Evolutionary conservation across 2,329 filamentous ascomycete species (phyloP).

Genomic region (Myriosclerotinia curreyana): DNA sequence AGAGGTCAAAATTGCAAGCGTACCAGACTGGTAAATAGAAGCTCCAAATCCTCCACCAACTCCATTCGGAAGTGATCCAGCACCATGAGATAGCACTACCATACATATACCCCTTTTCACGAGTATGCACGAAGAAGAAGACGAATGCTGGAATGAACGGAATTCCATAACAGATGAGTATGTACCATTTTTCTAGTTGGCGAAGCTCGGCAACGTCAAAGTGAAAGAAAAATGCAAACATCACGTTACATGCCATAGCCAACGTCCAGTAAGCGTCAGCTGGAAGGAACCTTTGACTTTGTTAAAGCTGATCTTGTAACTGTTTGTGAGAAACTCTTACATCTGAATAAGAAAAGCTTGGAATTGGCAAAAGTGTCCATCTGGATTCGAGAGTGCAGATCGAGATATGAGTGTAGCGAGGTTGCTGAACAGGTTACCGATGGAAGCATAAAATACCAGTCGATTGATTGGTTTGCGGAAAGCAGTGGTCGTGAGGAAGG

Average conservation of each 20-base stretch:
- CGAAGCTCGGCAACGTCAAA: conserved; percentile 64
- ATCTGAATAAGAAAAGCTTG: conserved; percentile 81
- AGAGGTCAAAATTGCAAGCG: background rate
- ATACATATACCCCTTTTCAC: conserved; percentile 59
- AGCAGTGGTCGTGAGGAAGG: conserved; percentile 47
- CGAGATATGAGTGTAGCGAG: conserved; percentile 50
- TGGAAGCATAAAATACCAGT: conserved; percentile 56
- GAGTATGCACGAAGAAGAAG: conserved; percentile 62
- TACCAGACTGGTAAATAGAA: conserved; percentile 72
- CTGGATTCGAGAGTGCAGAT: conserved; percentile 27
- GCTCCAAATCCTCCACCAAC: conserved; percentile 67
- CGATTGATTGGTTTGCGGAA: conserved; percentile 59
- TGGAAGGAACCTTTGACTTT: conserved; percentile 63
- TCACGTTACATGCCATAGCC: conserved; percentile 81
- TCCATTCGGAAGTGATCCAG: conserved; percentile 67
- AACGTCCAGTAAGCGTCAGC: conserved; percentile 75
- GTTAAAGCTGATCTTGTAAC: background rate
- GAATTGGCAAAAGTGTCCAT: conserved; percentile 54
- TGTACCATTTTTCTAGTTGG: conserved; percentile 67
- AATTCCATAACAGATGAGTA: conserved; percentile 67
- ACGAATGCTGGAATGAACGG: conserved; percentile 66
- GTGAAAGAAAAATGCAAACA: conserved; percentile 74
- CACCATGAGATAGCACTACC: conserved; percentile 79
- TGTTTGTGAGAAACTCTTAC: conserved; percentile 47
- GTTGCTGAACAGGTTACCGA: conserved; percentile 55